Evolutionary conservation across 2,329 filamentous ascomycete genomes (phyloP).

Genomic region (Fusarium nanum): DNA sequence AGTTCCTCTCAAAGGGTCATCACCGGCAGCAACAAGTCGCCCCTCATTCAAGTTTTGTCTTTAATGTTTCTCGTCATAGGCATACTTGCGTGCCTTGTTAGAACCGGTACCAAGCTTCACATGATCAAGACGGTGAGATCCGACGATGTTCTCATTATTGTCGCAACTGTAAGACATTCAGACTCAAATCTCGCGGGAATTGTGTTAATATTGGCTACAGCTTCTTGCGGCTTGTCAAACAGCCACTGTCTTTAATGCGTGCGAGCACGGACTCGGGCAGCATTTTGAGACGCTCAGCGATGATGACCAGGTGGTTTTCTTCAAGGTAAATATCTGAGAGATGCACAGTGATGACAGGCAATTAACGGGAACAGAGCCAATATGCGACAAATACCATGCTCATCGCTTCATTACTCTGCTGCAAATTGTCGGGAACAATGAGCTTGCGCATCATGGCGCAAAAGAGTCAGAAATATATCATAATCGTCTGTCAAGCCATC

Average conservation of each 20-base stretch:
- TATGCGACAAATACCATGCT: slow-evolving; percentile 46
- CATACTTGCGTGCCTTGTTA: slow-evolving; percentile 43
- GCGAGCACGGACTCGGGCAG: slow-evolving; percentile 43
- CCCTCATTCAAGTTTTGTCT: slow-evolving; percentile 47
- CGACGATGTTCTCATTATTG: slow-evolving; percentile 44
- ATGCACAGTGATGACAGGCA: no score
- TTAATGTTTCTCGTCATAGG: slow-evolving; percentile 48
- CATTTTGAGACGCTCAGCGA: slow-evolving; percentile 30
- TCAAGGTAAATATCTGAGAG: slow-evolving; percentile 40
- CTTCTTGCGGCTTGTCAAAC: slow-evolving; percentile 41
- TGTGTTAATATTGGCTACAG: slow-evolving; percentile 8
- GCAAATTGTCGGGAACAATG: slow-evolving; percentile 47
- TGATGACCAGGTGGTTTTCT: slow-evolving; percentile 31
- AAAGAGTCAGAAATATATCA: slow-evolving; percentile 39
- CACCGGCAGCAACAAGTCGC: slow-evolving; percentile 48
- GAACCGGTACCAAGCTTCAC: slow-evolving; percentile 46
- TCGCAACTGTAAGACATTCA: slow-evolving; percentile 38
- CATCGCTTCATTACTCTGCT: slow-evolving; percentile 42
- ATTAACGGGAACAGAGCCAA: slow-evolving; percentile 37
- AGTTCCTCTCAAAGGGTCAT: slow-evolving; percentile 42
- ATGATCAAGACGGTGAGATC: slow-evolving; percentile 46
- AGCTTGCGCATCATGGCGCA: slow-evolving; percentile 42
- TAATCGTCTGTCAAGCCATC: slow-evolving; percentile 33
- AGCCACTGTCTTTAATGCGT: slow-evolving; percentile 31
- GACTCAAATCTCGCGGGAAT: no score